phyloP scores from a whole-genome alignment of 2,329 filamentous ascomycete species.

The Neopestalotiopsis rosae region DNA sequence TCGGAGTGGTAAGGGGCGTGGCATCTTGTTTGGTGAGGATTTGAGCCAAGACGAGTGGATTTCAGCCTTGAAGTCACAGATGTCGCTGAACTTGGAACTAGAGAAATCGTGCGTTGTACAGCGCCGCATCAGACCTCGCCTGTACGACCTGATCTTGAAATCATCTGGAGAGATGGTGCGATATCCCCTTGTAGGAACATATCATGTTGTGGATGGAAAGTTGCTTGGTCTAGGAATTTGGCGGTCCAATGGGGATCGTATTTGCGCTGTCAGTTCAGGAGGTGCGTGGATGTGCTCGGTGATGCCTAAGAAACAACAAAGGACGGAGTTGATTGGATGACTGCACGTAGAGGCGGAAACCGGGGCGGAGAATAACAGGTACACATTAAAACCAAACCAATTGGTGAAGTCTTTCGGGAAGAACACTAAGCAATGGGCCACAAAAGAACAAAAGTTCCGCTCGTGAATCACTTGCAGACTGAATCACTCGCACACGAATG shows the following conservation, averaged over 20 bases:
- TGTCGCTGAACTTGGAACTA: slow-evolving; percentile 11
- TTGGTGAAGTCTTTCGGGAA: too few species aligned
- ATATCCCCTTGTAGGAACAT: slow-evolving; percentile 41
- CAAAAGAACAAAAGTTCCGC: too few species aligned
- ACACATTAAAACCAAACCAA: too few species aligned
- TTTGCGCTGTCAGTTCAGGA: background rate
- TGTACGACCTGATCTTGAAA: slow-evolving; percentile 39
- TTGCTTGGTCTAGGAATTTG: background rate
- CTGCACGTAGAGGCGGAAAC: too few species aligned
- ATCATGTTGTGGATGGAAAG: slow-evolving; percentile 27
- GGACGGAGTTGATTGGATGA: too few species aligned
- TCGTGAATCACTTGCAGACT: too few species aligned
- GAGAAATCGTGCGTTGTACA: slow-evolving; percentile 35
- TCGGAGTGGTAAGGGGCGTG: slow-evolving; percentile 43
- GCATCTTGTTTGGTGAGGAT: slow-evolving; percentile 46
- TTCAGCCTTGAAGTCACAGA: slow-evolving; percentile 26
- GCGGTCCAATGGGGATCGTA: background rate
- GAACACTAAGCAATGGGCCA: too few species aligned
- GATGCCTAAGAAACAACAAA: background rate
- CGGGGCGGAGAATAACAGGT: too few species aligned
- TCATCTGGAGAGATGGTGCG: slow-evolving; percentile 27
- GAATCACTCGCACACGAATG: too few species aligned
- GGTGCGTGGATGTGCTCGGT: background rate
- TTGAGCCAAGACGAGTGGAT: slow-evolving; percentile 36
- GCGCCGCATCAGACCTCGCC: slow-evolving; percentile 33